phyloP scores from a whole-genome alignment of 139 green algal species.

The Coelastrella sp. region DNA sequence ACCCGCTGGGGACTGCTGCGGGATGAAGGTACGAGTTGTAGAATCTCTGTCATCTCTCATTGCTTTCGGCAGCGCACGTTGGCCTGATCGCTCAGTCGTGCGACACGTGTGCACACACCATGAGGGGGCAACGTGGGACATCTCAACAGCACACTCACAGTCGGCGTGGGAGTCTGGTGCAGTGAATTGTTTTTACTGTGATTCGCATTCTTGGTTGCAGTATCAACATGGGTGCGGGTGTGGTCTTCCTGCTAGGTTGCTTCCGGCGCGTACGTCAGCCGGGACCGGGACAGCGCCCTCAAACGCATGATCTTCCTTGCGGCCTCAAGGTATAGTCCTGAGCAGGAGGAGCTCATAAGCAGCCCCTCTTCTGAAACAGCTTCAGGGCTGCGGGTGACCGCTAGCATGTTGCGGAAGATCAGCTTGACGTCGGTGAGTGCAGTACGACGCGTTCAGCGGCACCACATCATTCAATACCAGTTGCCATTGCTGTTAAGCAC shows the following conservation, averaged over 20 bases:
- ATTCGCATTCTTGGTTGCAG: too few species aligned
- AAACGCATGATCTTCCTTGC: slow-evolving; percentile 39
- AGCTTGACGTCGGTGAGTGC: slow-evolving; percentile 40
- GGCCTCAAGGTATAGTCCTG: slow-evolving; percentile 14
- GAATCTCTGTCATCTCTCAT: too few species aligned
- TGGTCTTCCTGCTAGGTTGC: slow-evolving; percentile 29
- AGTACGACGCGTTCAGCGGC: background rate
- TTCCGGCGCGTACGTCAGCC: slow-evolving; percentile 25
- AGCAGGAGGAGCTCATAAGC: background rate
- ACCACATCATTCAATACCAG: background rate
- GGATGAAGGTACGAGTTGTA: background rate
- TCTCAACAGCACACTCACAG: too few species aligned
- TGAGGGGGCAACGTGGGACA: too few species aligned
- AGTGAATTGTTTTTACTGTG: too few species aligned
- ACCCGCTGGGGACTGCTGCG: background rate
- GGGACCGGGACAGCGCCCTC: slow-evolving; percentile 30
- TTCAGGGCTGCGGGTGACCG: background rate
- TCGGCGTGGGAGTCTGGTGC: too few species aligned
- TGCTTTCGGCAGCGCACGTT: too few species aligned
- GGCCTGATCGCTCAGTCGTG: too few species aligned
- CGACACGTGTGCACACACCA: too few species aligned
- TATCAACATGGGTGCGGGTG: background rate
- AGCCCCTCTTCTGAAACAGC: background rate
- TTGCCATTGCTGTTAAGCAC: too few species aligned
- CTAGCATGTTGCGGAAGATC: slow-evolving; percentile 42